A percentile compares a stretch with the other conserved stretches of the same genome.
These are phyloP conservation scores for Cicer yamashitae DNA, from an alignment of 306 rosid species.

Conservation along the genomic window DNA sequence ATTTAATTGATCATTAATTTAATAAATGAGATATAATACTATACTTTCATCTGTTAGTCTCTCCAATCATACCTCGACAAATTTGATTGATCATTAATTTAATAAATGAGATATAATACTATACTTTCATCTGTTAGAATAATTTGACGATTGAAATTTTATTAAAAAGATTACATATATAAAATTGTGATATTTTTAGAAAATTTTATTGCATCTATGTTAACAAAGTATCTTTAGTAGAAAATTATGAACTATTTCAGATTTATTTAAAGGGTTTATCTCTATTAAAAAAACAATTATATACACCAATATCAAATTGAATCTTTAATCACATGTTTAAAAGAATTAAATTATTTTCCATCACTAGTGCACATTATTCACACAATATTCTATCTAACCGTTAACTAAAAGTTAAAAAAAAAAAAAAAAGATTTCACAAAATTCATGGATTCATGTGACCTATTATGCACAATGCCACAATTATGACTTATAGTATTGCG, in stretches of 20 bases:
- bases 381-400: constrained; percentile 25
- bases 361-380: constrained; percentile 15
- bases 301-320: background rate
- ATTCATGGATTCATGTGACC: constrained; percentile 24
- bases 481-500: constrained; percentile 4
- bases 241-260: too few species aligned
- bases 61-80: background rate
- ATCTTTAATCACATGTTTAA: background rate
- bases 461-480: constrained; percentile 23
- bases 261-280: too few species aligned
- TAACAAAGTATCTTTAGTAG: too few species aligned
- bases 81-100: background rate
- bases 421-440: background rate
- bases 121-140: background rate
- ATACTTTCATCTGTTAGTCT: background rate
- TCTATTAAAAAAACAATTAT: too few species aligned
- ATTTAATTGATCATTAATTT: background rate
- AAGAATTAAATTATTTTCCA: background rate
- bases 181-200: too few species aligned
- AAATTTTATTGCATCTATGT: too few species aligned
- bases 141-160: background rate
- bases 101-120: background rate
- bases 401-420: background rate
- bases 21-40: background rate
- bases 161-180: too few species aligned